Percentiles rank a stretch among this genome's conserved stretches.
Conservation (phyloP, 2,329 filamentous ascomycete species). For the Cladophialophora yegresii region DNA sequence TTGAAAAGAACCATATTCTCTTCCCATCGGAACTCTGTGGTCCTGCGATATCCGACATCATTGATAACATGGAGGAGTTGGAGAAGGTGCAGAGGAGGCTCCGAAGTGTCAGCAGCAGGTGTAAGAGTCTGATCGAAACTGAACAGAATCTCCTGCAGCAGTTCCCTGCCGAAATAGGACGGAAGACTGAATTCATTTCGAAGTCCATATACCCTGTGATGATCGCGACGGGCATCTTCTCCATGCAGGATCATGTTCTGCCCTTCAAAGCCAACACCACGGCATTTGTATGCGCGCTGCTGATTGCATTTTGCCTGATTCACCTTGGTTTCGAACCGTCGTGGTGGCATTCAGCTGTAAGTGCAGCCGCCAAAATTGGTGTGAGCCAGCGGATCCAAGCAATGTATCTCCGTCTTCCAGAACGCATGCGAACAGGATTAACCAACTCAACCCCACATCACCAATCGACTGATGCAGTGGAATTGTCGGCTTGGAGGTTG, state of each 20-base stretch:
- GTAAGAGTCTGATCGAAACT: neutral
- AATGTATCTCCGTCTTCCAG: neutral
- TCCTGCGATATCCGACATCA: neutral
- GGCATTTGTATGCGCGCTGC: neutral
- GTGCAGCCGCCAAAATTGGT: neutral
- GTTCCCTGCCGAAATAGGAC: neutral
- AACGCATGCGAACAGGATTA: neutral
- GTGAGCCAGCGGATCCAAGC: neutral
- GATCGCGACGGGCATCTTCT: neutral
- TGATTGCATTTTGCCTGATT: neutral
- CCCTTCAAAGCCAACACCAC: neutral
- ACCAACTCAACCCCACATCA: neutral
- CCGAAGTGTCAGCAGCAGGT: neutral
- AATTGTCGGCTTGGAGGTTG: neutral
- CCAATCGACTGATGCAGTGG: neutral
- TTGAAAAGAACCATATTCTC: neutral
- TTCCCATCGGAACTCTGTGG: neutral
- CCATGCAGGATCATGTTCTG: constrained; percentile 1
- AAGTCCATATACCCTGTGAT: neutral
- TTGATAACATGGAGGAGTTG: neutral
- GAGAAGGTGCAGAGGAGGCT: neutral
- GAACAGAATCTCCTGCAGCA: neutral
- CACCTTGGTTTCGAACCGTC: neutral
- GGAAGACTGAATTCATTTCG: neutral
- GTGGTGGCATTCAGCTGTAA: neutral